These are phyloP conservation scores for Fusarium xylarioides DNA, from an alignment of 2,329 filamentous ascomycete genomes.

Conservation along the genomic window DNA sequence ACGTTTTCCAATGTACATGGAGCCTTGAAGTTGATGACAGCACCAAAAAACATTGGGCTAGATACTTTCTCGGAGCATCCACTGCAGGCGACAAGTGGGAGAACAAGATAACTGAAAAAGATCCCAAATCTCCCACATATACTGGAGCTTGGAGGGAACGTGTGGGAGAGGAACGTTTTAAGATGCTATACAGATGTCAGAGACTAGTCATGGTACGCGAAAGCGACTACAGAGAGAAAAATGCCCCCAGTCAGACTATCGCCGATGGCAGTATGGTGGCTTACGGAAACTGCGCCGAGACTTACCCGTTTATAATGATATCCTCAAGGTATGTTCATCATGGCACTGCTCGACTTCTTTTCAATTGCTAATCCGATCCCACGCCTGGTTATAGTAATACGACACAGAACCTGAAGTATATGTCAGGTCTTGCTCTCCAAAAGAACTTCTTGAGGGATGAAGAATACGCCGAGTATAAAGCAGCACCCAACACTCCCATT, in stretches of 20 bases:
- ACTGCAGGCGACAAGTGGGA: neutral
- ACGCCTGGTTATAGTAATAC: neutral
- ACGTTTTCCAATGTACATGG: neutral
- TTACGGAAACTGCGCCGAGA: conserved; percentile 3
- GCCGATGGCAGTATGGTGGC: neutral
- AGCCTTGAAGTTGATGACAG: neutral
- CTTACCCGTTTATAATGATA: neutral
- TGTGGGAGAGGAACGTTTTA: neutral
- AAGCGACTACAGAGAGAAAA: neutral
- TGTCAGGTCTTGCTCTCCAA: neutral
- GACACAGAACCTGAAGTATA: neutral
- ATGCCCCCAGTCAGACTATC: neutral
- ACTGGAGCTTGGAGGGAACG: neutral
- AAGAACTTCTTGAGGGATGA: neutral
- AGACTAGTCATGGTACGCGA: neutral
- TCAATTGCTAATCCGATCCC: neutral
- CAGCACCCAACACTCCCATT: neutral
- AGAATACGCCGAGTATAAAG: neutral
- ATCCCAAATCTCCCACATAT: neutral
- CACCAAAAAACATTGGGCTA: neutral
- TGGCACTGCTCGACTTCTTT: accelerated
- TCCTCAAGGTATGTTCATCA: neutral
- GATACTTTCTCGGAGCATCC: neutral
- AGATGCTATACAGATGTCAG: neutral
- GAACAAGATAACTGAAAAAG: accelerated